phyloP scores from a whole-genome alignment of 495 filamentous ascomycete species.

The Collariella sp. region DNA sequence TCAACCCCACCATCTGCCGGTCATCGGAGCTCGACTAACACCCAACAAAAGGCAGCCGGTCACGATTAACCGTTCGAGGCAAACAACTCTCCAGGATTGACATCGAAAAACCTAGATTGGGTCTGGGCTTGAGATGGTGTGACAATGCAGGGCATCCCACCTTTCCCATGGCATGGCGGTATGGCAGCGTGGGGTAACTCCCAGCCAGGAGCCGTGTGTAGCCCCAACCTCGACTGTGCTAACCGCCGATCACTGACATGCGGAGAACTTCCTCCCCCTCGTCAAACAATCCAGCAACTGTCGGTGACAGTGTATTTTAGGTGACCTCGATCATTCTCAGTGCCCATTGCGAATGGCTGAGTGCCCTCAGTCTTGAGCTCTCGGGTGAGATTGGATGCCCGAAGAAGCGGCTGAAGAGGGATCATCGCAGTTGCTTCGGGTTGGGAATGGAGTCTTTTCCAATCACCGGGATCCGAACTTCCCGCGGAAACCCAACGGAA shows the following conservation, averaged over 20 bases:
- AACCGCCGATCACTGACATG: background rate
- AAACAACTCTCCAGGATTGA: too few relatives aligned
- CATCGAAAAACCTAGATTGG: background rate
- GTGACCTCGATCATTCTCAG: background rate
- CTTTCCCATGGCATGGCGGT: background rate
- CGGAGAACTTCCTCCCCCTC: background rate
- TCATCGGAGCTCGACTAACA: constrained; percentile 1
- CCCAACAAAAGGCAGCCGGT: too few relatives aligned
- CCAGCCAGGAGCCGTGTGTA: constrained; percentile 3
- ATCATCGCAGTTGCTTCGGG: too few relatives aligned
- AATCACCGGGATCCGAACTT: too few relatives aligned
- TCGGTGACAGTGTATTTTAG: background rate
- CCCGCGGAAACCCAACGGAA: too few relatives aligned
- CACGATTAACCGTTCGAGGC: too few relatives aligned
- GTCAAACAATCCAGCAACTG: too few relatives aligned
- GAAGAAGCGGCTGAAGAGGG: background rate
- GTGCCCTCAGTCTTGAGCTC: background rate
- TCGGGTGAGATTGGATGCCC: background rate
- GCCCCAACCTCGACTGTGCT: background rate
- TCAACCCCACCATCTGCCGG: background rate
- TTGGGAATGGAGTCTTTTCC: too few relatives aligned
- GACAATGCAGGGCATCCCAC: background rate
- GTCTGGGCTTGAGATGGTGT: constrained; percentile 2
- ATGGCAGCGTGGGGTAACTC: constrained; percentile 7
- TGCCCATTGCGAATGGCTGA: background rate